These are phyloP conservation scores for Mortierella hygrophila DNA, from an alignment of 192 early-diverging fungal species.

Conservation along the genomic window DNA sequence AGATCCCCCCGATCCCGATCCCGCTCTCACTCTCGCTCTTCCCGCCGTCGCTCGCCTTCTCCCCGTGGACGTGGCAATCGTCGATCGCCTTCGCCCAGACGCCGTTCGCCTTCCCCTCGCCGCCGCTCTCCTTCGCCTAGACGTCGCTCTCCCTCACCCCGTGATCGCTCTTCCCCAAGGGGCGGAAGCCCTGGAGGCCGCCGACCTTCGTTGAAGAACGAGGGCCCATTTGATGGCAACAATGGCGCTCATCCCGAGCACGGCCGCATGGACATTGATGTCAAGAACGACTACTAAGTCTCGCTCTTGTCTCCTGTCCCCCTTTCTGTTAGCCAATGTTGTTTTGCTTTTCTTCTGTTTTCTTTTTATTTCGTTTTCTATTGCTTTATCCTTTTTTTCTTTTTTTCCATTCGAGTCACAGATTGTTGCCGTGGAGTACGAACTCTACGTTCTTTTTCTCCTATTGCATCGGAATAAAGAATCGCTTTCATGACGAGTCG, in stretches of 20 bases:
- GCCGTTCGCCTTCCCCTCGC: slow-evolving; percentile 33
- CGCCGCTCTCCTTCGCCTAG: slow-evolving; percentile 29
- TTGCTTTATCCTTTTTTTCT: too few species aligned
- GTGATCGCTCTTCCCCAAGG: slow-evolving; percentile 28
- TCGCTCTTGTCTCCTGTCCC: background rate
- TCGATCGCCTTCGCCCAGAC: slow-evolving; percentile 25
- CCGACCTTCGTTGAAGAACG: background rate
- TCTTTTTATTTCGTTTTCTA: background rate
- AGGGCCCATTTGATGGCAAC: background rate
- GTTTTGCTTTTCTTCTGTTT: background rate
- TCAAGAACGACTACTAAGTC: background rate
- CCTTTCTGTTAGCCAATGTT: background rate
- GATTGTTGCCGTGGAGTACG: too few species aligned
- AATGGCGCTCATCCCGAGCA: slow-evolving; percentile 2
- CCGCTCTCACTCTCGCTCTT: slow-evolving; percentile 31
- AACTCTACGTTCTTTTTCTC: too few species aligned
- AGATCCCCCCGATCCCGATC: slow-evolving; percentile 34
- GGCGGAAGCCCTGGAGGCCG: background rate
- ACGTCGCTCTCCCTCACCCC: slow-evolving; percentile 35
- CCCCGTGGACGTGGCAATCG: slow-evolving; percentile 34
- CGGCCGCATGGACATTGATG: background rate
- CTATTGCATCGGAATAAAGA: too few species aligned
- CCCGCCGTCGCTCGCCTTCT: slow-evolving; percentile 27
- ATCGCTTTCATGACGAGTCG: too few species aligned
- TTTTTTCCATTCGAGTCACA: too few species aligned